Percentiles rank a stretch among this genome's conserved stretches.
phyloP scores from a whole-genome alignment of 2,329 filamentous ascomycete species.

The Mycosphaerelloides madeirae region DNA sequence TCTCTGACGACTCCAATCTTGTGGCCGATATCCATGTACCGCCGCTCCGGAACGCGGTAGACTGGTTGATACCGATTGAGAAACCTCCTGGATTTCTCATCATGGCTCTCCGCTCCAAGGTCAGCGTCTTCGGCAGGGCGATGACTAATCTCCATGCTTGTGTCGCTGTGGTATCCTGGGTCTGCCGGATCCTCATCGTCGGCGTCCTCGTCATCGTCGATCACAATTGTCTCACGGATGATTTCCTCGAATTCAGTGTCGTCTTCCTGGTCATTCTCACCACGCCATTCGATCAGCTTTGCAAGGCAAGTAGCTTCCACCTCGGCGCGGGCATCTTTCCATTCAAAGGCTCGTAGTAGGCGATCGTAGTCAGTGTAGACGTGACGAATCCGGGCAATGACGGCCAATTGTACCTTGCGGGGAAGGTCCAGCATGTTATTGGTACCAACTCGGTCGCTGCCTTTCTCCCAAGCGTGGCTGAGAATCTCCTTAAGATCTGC shows the following conservation, averaged over 20 bases:
- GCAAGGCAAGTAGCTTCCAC: conserved; percentile 54
- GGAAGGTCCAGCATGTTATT: conserved; percentile 51
- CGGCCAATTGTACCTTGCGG: conserved; percentile 57
- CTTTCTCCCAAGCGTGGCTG: conserved; percentile 57
- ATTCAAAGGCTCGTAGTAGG: conserved; percentile 48
- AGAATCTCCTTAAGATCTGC: conserved; percentile 55
- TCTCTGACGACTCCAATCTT: conserved; percentile 18
- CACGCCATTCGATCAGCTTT: conserved; percentile 59
- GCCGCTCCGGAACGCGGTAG: conserved; percentile 10
- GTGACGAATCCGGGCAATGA: conserved; percentile 59
- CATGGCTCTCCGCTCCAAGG: conserved; percentile 26
- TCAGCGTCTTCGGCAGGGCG: conserved; percentile 24
- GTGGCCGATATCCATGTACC: conserved; percentile 15
- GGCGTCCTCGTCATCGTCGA: conserved; percentile 57
- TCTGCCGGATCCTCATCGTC: conserved; percentile 21
- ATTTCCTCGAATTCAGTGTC: conserved; percentile 54
- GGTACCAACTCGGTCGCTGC: conserved; percentile 55
- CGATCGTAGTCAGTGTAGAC: conserved; percentile 59
- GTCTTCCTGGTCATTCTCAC: conserved; percentile 49
- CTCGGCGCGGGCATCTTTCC: conserved; percentile 50
- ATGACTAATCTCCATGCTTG: conserved; percentile 28
- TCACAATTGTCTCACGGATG: conserved; percentile 60
- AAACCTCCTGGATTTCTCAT: conserved; percentile 20
- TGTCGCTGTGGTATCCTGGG: conserved; percentile 24
- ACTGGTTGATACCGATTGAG: conserved; percentile 15